Evolutionary conservation across 768 basidiomycete species (phyloP), one percentile per base, ranked within the genome.

Genomic region (Heimioporus sp.): DNA sequence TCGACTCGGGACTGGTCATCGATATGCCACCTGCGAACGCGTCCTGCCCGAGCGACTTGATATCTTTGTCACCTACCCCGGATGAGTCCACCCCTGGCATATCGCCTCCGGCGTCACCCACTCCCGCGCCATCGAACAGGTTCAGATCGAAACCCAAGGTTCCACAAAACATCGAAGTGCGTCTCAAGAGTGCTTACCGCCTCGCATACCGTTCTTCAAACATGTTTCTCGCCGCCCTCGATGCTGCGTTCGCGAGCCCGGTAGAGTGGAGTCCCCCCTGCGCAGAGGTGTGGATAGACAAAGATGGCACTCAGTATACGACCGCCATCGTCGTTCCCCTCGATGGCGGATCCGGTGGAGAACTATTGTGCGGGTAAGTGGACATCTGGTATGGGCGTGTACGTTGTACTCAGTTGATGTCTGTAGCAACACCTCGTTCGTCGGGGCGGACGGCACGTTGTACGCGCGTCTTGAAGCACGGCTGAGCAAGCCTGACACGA

Each of bases 1-100:
- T 87, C 35, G 77, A 85, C 58, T 78, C 80, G 0, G 73, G 72
- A 4, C 68, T 86, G 10, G 48, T 82, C 34, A 70, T 83, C 36
- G 62, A 68, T 0, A 67, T 74, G 20, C 72, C 68, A 19, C 60
- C 47, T 31, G 46, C 28, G 2, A 41, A 32, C 8, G 4, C n/a
- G 1, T 42, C 49, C 16, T 48, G 21, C 35, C 1, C 31, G 36
- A 50, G 37, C 11, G 55, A 52, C 32, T 24, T 65, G 42, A 45
- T 58, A 36, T 44, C 45, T 3, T 16, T 60, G 4, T 53, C 56
- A 1, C 44, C 58, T 13, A 20, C 39, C 1, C 38, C 37, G 8
- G 54, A 44, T 16, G 24, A 39, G 16, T 12, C 38, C 16, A 49
- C 28, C n/a, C n/a, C n/a, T n/a, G n/a, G n/a, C n/a, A 28, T 28